These are phyloP conservation scores for Ceratobasidium sp. DNA, from an alignment of 1,284 basidiomycete species.

Conservation along the genomic window DNA sequence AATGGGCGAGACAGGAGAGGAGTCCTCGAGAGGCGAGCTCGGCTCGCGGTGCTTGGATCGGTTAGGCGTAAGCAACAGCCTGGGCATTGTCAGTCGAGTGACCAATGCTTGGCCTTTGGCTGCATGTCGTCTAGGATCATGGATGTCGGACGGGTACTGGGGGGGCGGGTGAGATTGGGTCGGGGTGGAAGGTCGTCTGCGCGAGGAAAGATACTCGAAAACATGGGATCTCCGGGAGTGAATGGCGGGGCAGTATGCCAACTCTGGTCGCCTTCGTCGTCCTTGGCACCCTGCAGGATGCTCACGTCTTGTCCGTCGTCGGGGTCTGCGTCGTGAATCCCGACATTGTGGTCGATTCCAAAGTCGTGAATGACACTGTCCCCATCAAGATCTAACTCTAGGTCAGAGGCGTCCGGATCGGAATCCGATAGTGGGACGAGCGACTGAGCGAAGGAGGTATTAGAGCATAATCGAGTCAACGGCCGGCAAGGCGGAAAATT, in stretches of 20 bases:
- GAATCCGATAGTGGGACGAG: slow-evolving; percentile 36
- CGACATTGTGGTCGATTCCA: slow-evolving; percentile 35
- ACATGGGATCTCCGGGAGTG: slow-evolving; percentile 2
- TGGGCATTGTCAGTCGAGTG: slow-evolving; percentile 41
- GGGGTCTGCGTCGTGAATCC: slow-evolving; percentile 38
- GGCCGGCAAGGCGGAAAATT: slow-evolving; percentile 12
- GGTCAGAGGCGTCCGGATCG: slow-evolving; percentile 32
- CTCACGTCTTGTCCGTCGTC: slow-evolving; percentile 32
- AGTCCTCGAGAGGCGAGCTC: slow-evolving; percentile 30
- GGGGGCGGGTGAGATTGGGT: slow-evolving; percentile 35
- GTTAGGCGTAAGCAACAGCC: slow-evolving; percentile 42
- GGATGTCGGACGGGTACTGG: slow-evolving; percentile 34
- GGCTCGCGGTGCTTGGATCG: slow-evolving; percentile 34
- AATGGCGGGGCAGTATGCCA: slow-evolving; percentile 40
- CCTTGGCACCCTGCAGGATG: slow-evolving; percentile 16
- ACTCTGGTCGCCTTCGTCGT: slow-evolving; percentile 33
- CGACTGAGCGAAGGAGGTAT: slow-evolving; percentile 38
- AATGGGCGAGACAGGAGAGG: slow-evolving; percentile 22
- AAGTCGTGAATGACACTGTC: slow-evolving; percentile 30
- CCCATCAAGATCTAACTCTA: slow-evolving; percentile 36
- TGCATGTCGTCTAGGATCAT: slow-evolving; percentile 40
- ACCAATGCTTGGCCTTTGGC: slow-evolving; percentile 45
- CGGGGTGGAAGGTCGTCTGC: slow-evolving; percentile 6
- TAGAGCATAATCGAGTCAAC: slow-evolving; percentile 31
- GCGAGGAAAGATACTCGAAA: background rate